Base-by-base conservation (phyloP, 73 alveolate genomes). In the Paramecium primaurelia region DNA sequence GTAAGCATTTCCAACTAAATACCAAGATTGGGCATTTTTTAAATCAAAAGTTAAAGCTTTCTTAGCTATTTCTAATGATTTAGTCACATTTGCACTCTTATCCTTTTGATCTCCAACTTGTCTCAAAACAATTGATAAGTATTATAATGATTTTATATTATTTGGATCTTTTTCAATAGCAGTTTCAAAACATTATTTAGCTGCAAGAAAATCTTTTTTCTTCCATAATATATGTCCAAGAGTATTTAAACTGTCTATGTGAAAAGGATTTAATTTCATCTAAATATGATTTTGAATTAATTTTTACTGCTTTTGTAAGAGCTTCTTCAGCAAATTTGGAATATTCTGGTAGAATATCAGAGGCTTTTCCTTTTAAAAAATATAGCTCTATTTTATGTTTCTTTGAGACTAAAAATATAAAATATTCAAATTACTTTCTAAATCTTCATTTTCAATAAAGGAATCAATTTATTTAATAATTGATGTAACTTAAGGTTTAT, bases 201-300 rank as follows among this genome's bases (percentile, higher is more conserved):
- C 91, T 25, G 91, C 91, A 1, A 44, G n/a, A 47, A 44, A 80
- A 80, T 80, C 91, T 26, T 47, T 80, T 64, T 80, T 80, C 73
- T 80, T 80, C 91, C 91, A 80, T 47, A 80, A 44, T 38, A 80
- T 80, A 49, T 80, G 91, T 25, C 91, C 91, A 22, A 80, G 49
- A 6, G 75, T 80, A 80, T 42, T 80, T 25, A 80, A 26, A n/a
- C 91, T 80, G 10, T 80, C 91, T 38, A 30, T 45, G 26, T 80
- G 91, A 45, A 40, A 49, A 44, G 91, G 91, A 38, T 80, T 80
- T 5, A 80, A 22, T 80, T 80, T 80, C 91, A 80, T 80, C 91
- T 80, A 32, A 80, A 80, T 11, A 4, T 45, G 3, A 22, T 32
- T 64, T 45, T 54, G 69, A 54, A 54, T 54, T 18, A 54, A 54